Evolutionary conservation across 495 filamentous ascomycete species (phyloP), one percentile per base, ranked within the genome.

Genomic region (Penicillium canariense): DNA sequence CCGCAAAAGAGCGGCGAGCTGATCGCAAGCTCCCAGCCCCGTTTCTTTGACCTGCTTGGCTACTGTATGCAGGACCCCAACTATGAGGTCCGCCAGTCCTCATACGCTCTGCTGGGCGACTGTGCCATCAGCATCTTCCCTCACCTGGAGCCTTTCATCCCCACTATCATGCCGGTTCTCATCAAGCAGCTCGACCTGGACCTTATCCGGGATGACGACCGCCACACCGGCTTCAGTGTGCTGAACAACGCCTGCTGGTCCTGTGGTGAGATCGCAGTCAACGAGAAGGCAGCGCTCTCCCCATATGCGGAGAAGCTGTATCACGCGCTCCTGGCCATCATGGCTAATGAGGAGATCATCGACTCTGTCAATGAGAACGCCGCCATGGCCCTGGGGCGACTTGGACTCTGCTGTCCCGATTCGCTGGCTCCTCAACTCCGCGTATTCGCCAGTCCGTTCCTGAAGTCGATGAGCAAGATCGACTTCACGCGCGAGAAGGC

Each of bases 231-330:
- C 7, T 97, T 96, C 68, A 87, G 88, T 39, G 93, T 96, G 15
- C 81, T 97, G 52, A 99, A 97, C 79, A 99, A 99, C 66, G 92
- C 94, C 26, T 97, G 95, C 76, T 99, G 94, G 94, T 94, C 92
- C 27, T 87, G 84, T 20, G 94, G 94, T 15, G 94, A 99, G 73
- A 95, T 99, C 52, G 86, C 91, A 8, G 85, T 97, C 70, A 84
- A 91, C 60, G 84, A 94, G 70, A 84, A 89, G 62, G 83, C 89
- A 60, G 81, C 83, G 53, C 87, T 97, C 81, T 79, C 76, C 1
- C 89, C 91, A 0, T 96, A 87, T 60, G 81, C 88, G 18, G 84
- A 89, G 10, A 77, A 87, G 54, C 71, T 97, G 11, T 87, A 96
- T 47, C 78, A 84, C 27, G 85, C 87, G 15, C 82, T 92, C 18